These are phyloP conservation scores for Lentinus polychrous DNA, from an alignment of 1,284 basidiomycete species.

Conservation along the genomic window DNA sequence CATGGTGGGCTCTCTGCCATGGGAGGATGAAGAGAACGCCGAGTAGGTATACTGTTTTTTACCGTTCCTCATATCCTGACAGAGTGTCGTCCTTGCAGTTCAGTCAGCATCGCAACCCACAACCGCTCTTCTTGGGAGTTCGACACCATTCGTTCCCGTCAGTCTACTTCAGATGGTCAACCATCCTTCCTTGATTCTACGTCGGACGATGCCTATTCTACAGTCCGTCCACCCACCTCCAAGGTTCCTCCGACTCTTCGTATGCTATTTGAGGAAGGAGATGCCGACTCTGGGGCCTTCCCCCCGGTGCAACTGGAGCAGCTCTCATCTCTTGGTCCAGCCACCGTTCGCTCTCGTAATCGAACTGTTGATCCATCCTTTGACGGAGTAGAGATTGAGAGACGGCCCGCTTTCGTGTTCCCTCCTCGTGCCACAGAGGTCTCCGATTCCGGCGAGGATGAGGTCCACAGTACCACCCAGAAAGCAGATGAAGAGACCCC, in stretches of 20 bases:
- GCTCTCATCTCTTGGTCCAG: no score
- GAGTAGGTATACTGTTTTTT: slow-evolving; percentile 31
- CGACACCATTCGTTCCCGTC: slow-evolving; percentile 49
- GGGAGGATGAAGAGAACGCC: slow-evolving; percentile 59
- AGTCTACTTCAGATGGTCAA: slow-evolving; percentile 11
- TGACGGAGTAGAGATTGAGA: no score
- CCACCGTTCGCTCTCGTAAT: no score
- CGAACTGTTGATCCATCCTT: no score
- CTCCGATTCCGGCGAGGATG: no score
- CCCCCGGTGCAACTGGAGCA: slow-evolving; percentile 23
- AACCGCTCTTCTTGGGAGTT: slow-evolving; percentile 59
- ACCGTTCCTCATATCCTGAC: no score
- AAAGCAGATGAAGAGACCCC: no score
- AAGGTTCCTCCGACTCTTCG: slow-evolving; percentile 67
- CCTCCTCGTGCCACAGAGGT: background rate
- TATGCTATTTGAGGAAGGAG: slow-evolving; percentile 56
- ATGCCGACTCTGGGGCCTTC: slow-evolving; percentile 34
- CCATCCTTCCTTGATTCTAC: slow-evolving; percentile 6
- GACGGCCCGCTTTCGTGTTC: background rate
- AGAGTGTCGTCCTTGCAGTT: background rate
- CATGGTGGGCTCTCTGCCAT: slow-evolving; percentile 65
- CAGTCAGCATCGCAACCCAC: no score
- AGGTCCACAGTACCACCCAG: no score
- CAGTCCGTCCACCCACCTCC: slow-evolving; percentile 40
- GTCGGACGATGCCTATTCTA: slow-evolving; percentile 31